These are phyloP conservation scores for Corinectria fuckeliana DNA, from an alignment of 2,329 filamentous ascomycete genomes.

Conservation along the genomic window DNA sequence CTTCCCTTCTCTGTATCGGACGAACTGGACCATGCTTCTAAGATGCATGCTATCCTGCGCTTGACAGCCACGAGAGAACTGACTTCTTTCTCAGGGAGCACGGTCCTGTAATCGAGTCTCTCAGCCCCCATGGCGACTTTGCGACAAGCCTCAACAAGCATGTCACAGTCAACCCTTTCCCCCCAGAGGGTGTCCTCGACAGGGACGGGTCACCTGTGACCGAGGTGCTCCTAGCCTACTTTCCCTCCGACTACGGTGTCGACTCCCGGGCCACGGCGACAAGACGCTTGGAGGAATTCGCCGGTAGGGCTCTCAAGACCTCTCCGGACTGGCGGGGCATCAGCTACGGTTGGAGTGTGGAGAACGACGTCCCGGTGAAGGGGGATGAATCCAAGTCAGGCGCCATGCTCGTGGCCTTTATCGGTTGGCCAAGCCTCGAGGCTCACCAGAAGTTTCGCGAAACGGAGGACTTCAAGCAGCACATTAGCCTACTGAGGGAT, in stretches of 20 bases:
- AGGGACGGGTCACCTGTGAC: conserved; percentile 29
- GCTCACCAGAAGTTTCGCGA: conserved; percentile 46
- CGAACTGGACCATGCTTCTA: no score
- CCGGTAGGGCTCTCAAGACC: conserved; percentile 23
- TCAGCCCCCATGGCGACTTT: conserved; percentile 25
- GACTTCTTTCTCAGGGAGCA: conserved; percentile 9
- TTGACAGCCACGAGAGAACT: neutral
- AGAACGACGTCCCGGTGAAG: conserved; percentile 41
- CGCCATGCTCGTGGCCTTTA: conserved; percentile 34
- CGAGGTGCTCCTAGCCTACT: conserved; percentile 31
- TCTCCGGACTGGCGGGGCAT: conserved; percentile 32
- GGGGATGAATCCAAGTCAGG: conserved; percentile 38
- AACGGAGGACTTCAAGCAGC: conserved; percentile 44
- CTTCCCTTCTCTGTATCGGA: neutral
- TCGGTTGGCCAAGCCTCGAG: conserved; percentile 49
- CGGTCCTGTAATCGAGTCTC: conserved; percentile 26
- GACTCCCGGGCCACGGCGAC: conserved; percentile 28
- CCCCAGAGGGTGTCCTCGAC: conserved; percentile 30
- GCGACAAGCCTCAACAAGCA: conserved; percentile 30
- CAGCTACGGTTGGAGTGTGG: conserved; percentile 42
- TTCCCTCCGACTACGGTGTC: conserved; percentile 29
- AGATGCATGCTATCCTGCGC: no score
- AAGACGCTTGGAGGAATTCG: conserved; percentile 24
- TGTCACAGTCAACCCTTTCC: conserved; percentile 29
- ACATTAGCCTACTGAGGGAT: conserved; percentile 35